These are phyloP conservation scores for Pichia phayaonensis DNA, from an alignment of 805 yeast species.

Conservation along the genomic window DNA sequence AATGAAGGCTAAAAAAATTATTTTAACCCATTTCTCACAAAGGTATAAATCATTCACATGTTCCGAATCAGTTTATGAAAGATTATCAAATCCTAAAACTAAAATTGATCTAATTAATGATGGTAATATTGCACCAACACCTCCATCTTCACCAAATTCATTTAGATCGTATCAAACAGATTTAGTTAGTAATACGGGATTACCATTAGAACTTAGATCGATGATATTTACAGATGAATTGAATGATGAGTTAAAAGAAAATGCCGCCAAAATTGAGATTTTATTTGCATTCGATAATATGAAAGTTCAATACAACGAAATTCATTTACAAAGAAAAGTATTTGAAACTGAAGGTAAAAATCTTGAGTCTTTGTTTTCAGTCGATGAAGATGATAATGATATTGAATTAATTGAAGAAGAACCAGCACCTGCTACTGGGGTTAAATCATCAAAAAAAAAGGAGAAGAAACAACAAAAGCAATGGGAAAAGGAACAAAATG, in stretches of 20 bases:
- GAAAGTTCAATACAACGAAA: constrained; percentile 39
- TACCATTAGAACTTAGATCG: constrained; percentile 17
- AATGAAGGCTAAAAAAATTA: constrained; percentile 65
- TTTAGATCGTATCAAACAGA: constrained; percentile 14
- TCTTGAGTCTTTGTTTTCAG: constrained; percentile 21
- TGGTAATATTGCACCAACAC: neutral
- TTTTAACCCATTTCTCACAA: constrained; percentile 90
- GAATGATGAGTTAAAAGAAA: constrained; percentile 15
- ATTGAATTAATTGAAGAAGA: neutral
- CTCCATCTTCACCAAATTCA: constrained; percentile 6
- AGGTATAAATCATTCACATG: constrained; percentile 57
- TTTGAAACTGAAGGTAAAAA: constrained; percentile 24
- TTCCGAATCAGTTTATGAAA: constrained; percentile 19
- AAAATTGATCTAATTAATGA: constrained; percentile 4
- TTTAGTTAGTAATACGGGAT: constrained; percentile 12
- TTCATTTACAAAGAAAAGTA: constrained; percentile 29
- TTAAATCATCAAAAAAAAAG: neutral
- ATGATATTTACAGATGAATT: constrained; percentile 17
- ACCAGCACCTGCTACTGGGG: neutral
- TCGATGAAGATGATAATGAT: constrained; percentile 17
- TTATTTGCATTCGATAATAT: constrained; percentile 62
- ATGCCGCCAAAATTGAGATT: constrained; percentile 23
- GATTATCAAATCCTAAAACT: constrained; percentile 15
- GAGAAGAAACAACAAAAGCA: neutral
- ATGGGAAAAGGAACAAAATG: neutral